Evolutionary conservation across 2,329 filamentous ascomycete genomes (phyloP), one percentile per base, ranked within the genome.

Genomic region (Pyrenophora graminea): DNA sequence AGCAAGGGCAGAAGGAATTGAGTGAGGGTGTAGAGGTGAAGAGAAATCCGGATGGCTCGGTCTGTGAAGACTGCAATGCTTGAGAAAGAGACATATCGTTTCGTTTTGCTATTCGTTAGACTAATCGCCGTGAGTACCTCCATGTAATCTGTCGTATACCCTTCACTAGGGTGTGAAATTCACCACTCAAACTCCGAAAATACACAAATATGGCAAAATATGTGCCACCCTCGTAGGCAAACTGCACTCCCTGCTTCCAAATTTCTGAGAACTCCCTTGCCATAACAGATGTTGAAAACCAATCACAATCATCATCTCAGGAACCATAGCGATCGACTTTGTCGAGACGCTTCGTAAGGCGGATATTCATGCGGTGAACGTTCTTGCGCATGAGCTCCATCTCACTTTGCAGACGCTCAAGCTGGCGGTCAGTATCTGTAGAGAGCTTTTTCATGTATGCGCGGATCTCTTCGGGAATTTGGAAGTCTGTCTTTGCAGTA

Each of bases 1-100:
- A 45, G 27, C 33, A 37, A 45, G 43, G 33, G 25, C 41, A 49
- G 15, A n/a, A 4, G 9, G 36, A 33, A 15, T 31, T 21, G 31
- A 42, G 17, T 18, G 25, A 48, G 17, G 40, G 34, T 13, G 37
- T 3, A 21, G 40, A 59, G 6, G 51, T 69, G 1, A 72, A 68
- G 53, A 64, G 61, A 33, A 71, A 72, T 47, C 55, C 66, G 4
- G 71, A 72, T 53, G 71, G 70, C 6, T 64, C 61, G 12, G 45
- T 73, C 4, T 75, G 73, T 45, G 71, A 74, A 41, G 73, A 74
- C 42, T 74, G 72, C 43, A 65, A 30, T 30, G 27, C 36, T 30
- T 73, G 53, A 66, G 17, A 12, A 39, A 6, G 2, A 15, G 8
- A 9, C 4, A 30, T 8, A 9, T 9, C 7, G 8, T 39, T 31